Evolutionary conservation across 1,284 basidiomycete genomes (phyloP).

Genomic region (Laetiporus sulphureus): DNA sequence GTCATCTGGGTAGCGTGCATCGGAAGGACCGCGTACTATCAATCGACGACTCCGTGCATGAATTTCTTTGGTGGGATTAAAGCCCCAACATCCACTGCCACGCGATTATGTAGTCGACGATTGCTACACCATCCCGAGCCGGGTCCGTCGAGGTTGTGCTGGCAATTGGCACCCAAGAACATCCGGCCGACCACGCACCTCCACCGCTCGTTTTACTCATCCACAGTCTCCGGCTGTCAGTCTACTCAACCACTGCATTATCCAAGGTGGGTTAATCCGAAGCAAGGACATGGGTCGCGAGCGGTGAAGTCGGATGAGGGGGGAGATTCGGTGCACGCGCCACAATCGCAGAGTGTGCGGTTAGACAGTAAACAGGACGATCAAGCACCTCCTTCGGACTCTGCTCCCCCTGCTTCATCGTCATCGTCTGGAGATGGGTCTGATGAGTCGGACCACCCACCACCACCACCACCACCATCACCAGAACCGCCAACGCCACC

Average conservation of each 20-base stretch:
- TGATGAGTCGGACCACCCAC: constrained; percentile 22
- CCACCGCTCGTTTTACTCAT: constrained; percentile 25
- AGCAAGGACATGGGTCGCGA: constrained; percentile 11
- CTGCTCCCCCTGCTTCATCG: constrained; percentile 23
- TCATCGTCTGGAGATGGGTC: constrained; percentile 24
- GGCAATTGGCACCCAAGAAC: constrained; percentile 7
- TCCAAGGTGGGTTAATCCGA: constrained; percentile 25
- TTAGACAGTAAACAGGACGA: constrained; percentile 22
- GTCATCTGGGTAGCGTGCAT: not conserved
- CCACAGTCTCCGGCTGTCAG: constrained; percentile 23
- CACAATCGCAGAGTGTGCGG: constrained; percentile 10
- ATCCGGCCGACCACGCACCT: constrained; percentile 2
- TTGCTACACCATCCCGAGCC: constrained; percentile 12
- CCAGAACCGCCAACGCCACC: constrained; percentile 29
- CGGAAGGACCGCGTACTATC: not conserved
- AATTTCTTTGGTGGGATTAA: constrained; percentile 23
- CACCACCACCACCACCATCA: constrained; percentile 27
- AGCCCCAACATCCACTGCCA: constrained; percentile 16
- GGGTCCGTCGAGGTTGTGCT: constrained; percentile 19
- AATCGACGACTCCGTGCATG: constrained; percentile 15
- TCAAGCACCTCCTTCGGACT: constrained; percentile 21
- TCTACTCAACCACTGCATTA: constrained; percentile 18
- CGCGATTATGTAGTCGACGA: constrained; percentile 23
- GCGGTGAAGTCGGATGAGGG: constrained; percentile 10
- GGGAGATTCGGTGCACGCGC: constrained; percentile 12